Base-by-base conservation (phyloP, 768 basidiomycete species). In the Russula griseocarnosa region DNA sequence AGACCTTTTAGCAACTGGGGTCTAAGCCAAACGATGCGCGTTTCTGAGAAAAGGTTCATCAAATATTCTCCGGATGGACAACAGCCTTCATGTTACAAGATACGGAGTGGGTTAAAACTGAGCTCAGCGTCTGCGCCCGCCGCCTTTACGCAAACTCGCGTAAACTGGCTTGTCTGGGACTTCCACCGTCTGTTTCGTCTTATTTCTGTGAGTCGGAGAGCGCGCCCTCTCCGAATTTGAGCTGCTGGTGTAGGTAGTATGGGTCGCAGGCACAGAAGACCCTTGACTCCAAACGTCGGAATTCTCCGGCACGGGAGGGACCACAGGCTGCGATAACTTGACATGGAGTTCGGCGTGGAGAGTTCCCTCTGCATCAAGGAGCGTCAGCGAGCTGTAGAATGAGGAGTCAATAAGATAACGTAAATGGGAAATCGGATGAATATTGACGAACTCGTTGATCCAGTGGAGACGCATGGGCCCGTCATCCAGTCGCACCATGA, bases 371-470 rank as follows among this genome's bases (percentile, higher is more conserved):
- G 34, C 38, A 4, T 66, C 66, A 11, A 72, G 61, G 10, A 65
- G 55, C 65, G 72, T 34, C 59, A 53, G 30, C 59, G 72, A 42
- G 69, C 74, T 47, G 68, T 71, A 59, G 49, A 50, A 34, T 14
- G 26, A 9, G 49, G 60, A 3, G 49, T 56, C 11, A 57, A 38
- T 30, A 16, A 20, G 38, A 40, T 7, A 40, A 7, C 34, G 61
- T 24, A 50, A 61, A 56, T 6, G 10, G 24, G 36, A 30, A 44
- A 11, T 32, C 38, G 47, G 9, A 52, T n/a, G n/a, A 3, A 18
- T 10, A 3, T 8, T 28, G 2, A 77, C 84, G 72, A 60, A 86
- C 85, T 78, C 62, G n/a, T 63, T 65, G 24, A 51, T 38, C 24
- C 57, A 65, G 46, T 62, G 62, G 38, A 30, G 62, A 7, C 64